Evolutionary conservation across 352 stramenopile species (phyloP), one percentile per base, ranked within the genome.

Genomic region (Nothophytophthora sp.): DNA sequence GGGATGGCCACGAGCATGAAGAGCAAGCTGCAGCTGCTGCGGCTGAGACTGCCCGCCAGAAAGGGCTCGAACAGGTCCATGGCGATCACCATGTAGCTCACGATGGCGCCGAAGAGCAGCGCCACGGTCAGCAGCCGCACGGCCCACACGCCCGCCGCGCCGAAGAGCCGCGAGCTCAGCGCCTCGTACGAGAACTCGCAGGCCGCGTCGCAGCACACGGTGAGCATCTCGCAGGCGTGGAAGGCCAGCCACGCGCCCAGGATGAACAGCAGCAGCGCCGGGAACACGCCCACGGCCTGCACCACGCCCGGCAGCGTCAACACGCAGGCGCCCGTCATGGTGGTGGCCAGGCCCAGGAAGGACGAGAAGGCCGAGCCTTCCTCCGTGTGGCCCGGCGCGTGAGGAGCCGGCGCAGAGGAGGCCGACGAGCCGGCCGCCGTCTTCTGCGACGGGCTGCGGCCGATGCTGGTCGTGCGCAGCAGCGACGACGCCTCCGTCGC

Each of bases 31-130:
- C 92, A 79, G 20, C 67, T 73, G 29, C 55, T 75, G 50, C 83
- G 81, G 40, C 76, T 80, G 40, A 94, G 57, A 22, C 76, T 41
- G 25, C 60, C 63, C 35, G 51, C 45, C 19, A 91, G 63, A 25
- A 94, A 94, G 18, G 83, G 81, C 65, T 88, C 74, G 40, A 94
- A 86, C 25, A 94, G 67, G 47, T 94, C 83, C 76, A 90, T 92
- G 20, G 76, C 75, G 57, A 94, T 90, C 11, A 94, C 77, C 58
- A 88, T 90, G 67, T 92, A 91, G 66, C 73, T 90, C 32, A 94
- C 73, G 27, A 90, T 71, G 19, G 81, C 78, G 45, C 83, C 83
- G 42, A 94, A 94, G 18, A 92, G 67, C 48, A 94, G 63, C 39
- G 81, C 57, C 37, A 94, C 59, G 41, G 81, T 90, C 29, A 92